Percentiles rank a stretch among this genome's conserved stretches.
Evolutionary conservation across 2,329 filamentous ascomycete species (phyloP).

Genomic region (Fusarium kyushuense): DNA sequence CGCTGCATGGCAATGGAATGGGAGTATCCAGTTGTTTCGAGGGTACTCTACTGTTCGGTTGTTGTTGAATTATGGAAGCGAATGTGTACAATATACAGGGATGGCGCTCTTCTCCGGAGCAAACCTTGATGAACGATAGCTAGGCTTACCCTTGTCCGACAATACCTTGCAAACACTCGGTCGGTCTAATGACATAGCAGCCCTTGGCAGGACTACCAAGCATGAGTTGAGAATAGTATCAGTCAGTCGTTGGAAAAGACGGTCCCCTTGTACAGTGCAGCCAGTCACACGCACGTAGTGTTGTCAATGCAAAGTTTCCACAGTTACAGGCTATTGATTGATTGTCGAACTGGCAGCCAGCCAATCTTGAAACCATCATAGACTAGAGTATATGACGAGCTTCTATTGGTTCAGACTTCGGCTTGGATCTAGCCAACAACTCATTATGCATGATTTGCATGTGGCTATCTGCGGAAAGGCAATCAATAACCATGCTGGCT

Average conservation of each 20-base stretch:
- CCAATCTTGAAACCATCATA: background rate
- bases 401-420: background rate
- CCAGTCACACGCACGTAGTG: background rate
- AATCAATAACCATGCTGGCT: constrained; percentile 10
- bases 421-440: constrained; percentile 6
- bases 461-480: constrained; percentile 3
- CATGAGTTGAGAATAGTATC: background rate
- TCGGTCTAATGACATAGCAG: constrained; percentile 17
- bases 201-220: constrained; percentile 1
- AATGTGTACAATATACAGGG: background rate
- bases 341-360: constrained; percentile 1
- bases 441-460: constrained; percentile 19
- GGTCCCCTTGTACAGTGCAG: background rate
- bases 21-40: background rate
- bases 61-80: background rate
- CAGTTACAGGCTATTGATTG: constrained; percentile 1
- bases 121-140: constrained; percentile 4
- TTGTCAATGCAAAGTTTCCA: constrained; percentile 1
- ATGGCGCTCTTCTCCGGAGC: background rate
- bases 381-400: background rate
- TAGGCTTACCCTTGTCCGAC: background rate
- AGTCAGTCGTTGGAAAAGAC: background rate
- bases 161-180: constrained; percentile 22
- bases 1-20: background rate
- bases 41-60: background rate